Base-by-base conservation (phyloP, 164 flowering plant genomes). In the Kalanchoe fedtschenkoi region DNA sequence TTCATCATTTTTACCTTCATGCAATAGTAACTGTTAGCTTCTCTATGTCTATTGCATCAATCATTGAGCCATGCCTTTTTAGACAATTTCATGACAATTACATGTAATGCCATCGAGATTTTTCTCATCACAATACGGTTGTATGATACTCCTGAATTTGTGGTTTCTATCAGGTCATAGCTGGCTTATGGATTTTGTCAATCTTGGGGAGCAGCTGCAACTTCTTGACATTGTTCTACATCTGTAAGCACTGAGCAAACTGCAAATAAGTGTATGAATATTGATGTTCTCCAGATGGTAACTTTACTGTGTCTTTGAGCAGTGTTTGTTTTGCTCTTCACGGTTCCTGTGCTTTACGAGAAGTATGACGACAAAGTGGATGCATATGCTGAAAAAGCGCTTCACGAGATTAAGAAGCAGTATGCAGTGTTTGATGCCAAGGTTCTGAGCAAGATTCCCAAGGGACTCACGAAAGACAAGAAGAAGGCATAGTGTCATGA, bases 401-500 rank as follows among this genome's bases (percentile, higher is more conserved):
- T 61, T 17, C 53, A 28, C 17, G 54, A 15, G 54, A 41, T 61
- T 21, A 61, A 61, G 53, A 43, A 41, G 53, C 64, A 61, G 14
- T 61, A 41, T 61, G 64, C 64, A 26, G 64, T 39, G 42, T 61
- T 61, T 14, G 64, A 61, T 43, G 64, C 54, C 7, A 61, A 61
- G 39, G 64, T 61, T 61, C 39, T 61, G 64, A 61, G 64, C 34
- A 61, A 61, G 53, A 61, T 61, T 61, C 64, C 64, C n/a, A 61
- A 42, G 22, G 53, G 54, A 60, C 30, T 29, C 15, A 11, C 17
- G 64, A 61, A 61, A 33, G 35, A 28, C 34, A 61, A 61, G 53
- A 61, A 61, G 64, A 24, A 26, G 13, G 53, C 9, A 1, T 61
- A 59, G 34, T 34, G 6, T 9, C 19, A n/a, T n/a, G n/a, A n/a